Percentiles rank a stretch among this genome's conserved stretches.
Conservation (phyloP, 768 basidiomycete species). For the Psilocybe subaeruginosa region DNA sequence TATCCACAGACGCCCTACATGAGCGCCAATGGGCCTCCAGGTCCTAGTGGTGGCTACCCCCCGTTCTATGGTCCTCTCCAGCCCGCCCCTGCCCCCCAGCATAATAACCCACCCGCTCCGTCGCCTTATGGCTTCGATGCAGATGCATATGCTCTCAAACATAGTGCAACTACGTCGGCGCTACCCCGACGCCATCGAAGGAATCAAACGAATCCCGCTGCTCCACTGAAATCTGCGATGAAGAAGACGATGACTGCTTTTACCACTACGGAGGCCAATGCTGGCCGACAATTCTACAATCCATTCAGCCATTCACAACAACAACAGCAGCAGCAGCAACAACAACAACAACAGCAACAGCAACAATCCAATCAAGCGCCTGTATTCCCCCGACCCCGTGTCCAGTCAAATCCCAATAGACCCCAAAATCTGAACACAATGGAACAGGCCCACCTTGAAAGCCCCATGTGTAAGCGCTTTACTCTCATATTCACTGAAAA, state of each 20-base stretch:
- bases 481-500: neutral
- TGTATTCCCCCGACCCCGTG: conserved; percentile 29
- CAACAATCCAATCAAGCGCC: conserved; percentile 5
- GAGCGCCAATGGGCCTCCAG: conserved; percentile 22
- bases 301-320: conserved; percentile 29
- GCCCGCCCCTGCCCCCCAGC: conserved; percentile 24
- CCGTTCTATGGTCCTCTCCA: conserved; percentile 34
- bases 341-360: conserved; percentile 14
- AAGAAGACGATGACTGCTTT: conserved; percentile 44
- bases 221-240: conserved; percentile 58
- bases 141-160: conserved; percentile 28
- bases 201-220: conserved; percentile 23
- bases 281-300: conserved; percentile 44
- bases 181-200: conserved; percentile 38
- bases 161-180: conserved; percentile 9
- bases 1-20: conserved; percentile 44
- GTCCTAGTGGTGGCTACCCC: conserved; percentile 40
- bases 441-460: conserved; percentile 19
- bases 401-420: conserved; percentile 26
- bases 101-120: conserved; percentile 23
- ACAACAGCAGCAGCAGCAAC: conserved; percentile 12
- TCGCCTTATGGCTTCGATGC: conserved; percentile 31
- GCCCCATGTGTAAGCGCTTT: conserved; percentile 13
- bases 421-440: conserved; percentile 17
- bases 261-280: conserved; percentile 26